These are phyloP conservation scores for Inonotus obliquus DNA, from an alignment of 1,284 basidiomycete genomes.

Conservation along the genomic window DNA sequence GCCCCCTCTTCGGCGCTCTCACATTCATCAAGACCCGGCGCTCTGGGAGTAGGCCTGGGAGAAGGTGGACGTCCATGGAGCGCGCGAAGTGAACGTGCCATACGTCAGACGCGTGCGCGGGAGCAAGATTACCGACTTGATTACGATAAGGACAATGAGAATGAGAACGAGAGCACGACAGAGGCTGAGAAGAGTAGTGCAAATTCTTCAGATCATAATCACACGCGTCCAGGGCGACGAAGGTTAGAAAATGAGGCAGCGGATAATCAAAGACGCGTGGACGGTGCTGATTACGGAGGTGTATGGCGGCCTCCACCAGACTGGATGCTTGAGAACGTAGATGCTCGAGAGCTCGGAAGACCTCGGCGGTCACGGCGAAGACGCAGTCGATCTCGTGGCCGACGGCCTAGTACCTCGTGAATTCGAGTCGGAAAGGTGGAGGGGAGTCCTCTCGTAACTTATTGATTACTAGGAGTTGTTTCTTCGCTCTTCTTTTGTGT, in stretches of 20 bases:
- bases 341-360: slow-evolving; percentile 10
- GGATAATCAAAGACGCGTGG: too few relatives aligned
- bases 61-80: not conserved
- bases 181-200: not conserved
- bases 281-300: too few relatives aligned
- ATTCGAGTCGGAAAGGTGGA: too few relatives aligned
- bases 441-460: not conserved
- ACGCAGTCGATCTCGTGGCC: not conserved
- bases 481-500: too few relatives aligned
- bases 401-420: slow-evolving; percentile 7
- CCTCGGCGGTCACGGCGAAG: slow-evolving; percentile 6
- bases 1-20: not conserved
- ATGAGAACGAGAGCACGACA: not conserved
- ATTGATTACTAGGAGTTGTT: too few relatives aligned
- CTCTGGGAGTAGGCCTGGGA: not conserved
- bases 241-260: too few relatives aligned
- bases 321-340: slow-evolving; percentile 11
- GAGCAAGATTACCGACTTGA: not conserved
- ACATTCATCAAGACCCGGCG: not conserved
- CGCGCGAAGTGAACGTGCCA: not conserved
- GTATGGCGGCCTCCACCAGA: slow-evolving; percentile 11
- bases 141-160: not conserved
- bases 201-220: too few relatives aligned
- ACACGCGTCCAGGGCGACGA: too few relatives aligned
- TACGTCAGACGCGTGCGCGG: not conserved